phyloP scores from a whole-genome alignment of 2,329 filamentous ascomycete genomes.

The Colletotrichum limetticola region DNA sequence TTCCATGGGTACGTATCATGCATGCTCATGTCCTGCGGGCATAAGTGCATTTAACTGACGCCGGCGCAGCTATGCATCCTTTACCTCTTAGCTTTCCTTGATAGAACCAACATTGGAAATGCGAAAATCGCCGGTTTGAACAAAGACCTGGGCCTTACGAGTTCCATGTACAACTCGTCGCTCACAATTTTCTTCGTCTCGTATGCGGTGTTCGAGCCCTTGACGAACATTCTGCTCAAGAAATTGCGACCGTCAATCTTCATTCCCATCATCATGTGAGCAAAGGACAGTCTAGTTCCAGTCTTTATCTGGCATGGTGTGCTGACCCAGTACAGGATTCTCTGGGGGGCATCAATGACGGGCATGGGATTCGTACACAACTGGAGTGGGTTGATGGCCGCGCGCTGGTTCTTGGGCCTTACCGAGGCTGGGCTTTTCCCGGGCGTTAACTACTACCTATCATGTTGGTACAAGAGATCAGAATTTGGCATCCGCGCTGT shows the following conservation, averaged over 20 bases:
- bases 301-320: neutral
- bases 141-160: constrained; percentile 54
- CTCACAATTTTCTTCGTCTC: constrained; percentile 74
- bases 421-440: constrained; percentile 82
- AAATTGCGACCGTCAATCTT: constrained; percentile 80
- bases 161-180: constrained; percentile 69
- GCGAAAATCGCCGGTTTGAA: constrained; percentile 57
- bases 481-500: constrained; percentile 82
- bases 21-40: no score
- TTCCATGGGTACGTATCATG: constrained; percentile 4
- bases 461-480: constrained; percentile 83
- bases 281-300: neutral
- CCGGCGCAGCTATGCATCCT: constrained; percentile 45
- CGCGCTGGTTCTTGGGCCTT: constrained; percentile 77
- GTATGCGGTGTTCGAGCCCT: constrained; percentile 73
- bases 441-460: constrained; percentile 82
- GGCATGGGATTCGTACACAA: constrained; percentile 75
- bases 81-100: constrained; percentile 73
- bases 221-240: constrained; percentile 86
- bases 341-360: constrained; percentile 77
- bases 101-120: constrained; percentile 61
- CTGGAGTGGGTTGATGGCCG: constrained; percentile 73
- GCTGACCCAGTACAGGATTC: constrained; percentile 50
- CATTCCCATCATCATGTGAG: constrained; percentile 80
- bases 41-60: neutral